Evolutionary conservation across 805 yeast species (phyloP).

Genomic region (Wickerhamiella alocasiicola): DNA sequence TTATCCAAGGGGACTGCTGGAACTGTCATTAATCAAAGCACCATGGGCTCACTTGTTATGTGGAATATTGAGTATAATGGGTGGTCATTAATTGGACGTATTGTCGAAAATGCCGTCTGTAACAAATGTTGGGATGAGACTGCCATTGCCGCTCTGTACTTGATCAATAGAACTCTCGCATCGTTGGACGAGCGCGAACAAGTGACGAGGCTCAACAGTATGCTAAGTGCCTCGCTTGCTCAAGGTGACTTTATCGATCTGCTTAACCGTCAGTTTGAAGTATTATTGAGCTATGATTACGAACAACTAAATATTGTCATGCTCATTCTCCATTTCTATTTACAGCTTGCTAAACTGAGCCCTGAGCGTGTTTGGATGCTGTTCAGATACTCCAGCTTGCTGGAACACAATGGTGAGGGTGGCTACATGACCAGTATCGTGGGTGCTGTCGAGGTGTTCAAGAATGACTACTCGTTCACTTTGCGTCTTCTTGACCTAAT

Average conservation of each 20-base stretch:
- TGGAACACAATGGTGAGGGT: slow-evolving; percentile 50
- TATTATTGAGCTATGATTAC: slow-evolving; percentile 37
- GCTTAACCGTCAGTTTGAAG: slow-evolving; percentile 54
- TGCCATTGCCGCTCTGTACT: slow-evolving; percentile 37
- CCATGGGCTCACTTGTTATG: slow-evolving; percentile 39
- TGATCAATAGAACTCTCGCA: slow-evolving; percentile 37
- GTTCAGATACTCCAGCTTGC: slow-evolving; percentile 50
- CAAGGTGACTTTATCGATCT: slow-evolving; percentile 52
- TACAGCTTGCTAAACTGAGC: slow-evolving; percentile 35
- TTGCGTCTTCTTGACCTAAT: slow-evolving; percentile 45
- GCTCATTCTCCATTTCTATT: slow-evolving; percentile 38
- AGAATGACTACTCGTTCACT: slow-evolving; percentile 55
- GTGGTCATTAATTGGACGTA: slow-evolving; percentile 74
- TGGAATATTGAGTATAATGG: slow-evolving; percentile 71
- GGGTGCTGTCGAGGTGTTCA: slow-evolving; percentile 60
- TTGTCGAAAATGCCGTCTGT: slow-evolving; percentile 47
- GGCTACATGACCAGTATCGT: slow-evolving; percentile 50
- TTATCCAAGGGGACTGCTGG: slow-evolving; percentile 54
- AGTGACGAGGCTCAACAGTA: slow-evolving; percentile 23
- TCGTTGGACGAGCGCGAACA: slow-evolving; percentile 33
- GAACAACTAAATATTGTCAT: slow-evolving; percentile 38
- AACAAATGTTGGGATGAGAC: slow-evolving; percentile 27
- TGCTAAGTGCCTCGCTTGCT: slow-evolving; percentile 34
- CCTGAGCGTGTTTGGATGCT: slow-evolving; percentile 73
- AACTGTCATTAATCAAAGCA: slow-evolving; percentile 31